Conservation (phyloP, 1,284 basidiomycete species). For the Cryptococcus deneoformans region DNA sequence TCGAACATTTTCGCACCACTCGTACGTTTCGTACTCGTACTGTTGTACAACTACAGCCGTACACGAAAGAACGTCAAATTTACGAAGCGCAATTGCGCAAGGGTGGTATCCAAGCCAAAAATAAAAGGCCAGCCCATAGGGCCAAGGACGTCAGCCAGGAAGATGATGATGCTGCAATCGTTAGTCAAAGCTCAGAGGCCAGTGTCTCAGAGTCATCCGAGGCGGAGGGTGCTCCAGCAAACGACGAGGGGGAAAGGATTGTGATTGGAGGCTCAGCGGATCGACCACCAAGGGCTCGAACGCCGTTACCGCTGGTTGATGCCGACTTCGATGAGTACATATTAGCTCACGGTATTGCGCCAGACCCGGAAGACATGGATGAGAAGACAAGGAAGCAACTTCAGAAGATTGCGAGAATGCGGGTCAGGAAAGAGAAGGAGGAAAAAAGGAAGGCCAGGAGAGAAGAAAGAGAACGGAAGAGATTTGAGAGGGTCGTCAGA, state of each 20-base stretch:
- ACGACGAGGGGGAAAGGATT: slow-evolving; percentile 26
- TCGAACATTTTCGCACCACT: slow-evolving; percentile 40
- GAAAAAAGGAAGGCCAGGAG: slow-evolving; percentile 16
- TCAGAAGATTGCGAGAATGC: slow-evolving; percentile 32
- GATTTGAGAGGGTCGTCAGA: slow-evolving; percentile 30
- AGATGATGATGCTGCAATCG: slow-evolving; percentile 13
- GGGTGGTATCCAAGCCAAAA: slow-evolving; percentile 22
- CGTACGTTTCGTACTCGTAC: slow-evolving; percentile 48
- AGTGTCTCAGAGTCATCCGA: slow-evolving; percentile 1
- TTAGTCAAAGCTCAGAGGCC: slow-evolving; percentile 14
- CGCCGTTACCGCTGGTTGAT: slow-evolving; percentile 22
- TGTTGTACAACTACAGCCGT: slow-evolving; percentile 47
- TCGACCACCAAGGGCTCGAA: neutral
- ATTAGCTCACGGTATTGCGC: slow-evolving; percentile 26
- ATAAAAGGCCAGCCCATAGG: neutral
- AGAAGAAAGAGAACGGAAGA: slow-evolving; percentile 19
- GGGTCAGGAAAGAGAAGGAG: slow-evolving; percentile 28
- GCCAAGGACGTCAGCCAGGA: neutral
- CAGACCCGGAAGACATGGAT: slow-evolving; percentile 27
- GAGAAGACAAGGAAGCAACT: slow-evolving; percentile 13
- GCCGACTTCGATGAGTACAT: slow-evolving; percentile 42
- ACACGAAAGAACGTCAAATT: slow-evolving; percentile 43
- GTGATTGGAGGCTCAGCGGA: slow-evolving; percentile 38
- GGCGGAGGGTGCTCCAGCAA: slow-evolving; percentile 2
- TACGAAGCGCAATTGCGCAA: slow-evolving; percentile 40